Base-by-base conservation (phyloP, 1,284 basidiomycete species). In the Leccinum ambiguum region DNA sequence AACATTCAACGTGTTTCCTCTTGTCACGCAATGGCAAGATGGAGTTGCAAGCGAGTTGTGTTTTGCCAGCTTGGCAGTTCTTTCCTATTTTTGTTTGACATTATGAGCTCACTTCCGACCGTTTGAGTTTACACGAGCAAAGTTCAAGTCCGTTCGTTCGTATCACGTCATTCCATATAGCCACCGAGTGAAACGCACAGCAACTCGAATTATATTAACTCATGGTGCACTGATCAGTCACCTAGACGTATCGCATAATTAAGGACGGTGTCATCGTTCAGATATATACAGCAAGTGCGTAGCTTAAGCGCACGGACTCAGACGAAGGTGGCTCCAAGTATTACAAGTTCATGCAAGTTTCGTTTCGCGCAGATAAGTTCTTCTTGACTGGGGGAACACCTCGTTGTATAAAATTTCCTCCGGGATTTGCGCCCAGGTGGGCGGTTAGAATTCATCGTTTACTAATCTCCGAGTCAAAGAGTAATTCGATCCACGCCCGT, bases 81-180 rank as follows among this genome's bases (percentile, higher is more conserved):
- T 69, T 26, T 56, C 14, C 23, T 56, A 26, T 26, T 14, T 56
- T 23, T 26, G 16, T 56, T 14, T 13, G 23, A 26, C 54, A 26
- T n/a, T 16, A 26, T 23, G 53, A 61, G 36, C 45, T 62, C 62
- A 53, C 53, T 45, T 65, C 67, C 68, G 72, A 61, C 69, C 66
- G 72, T 63, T 59, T 53, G 56, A 63, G n/a, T 61, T 41, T 21
- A 30, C 26, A 59, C 64, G 18, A 50, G 48, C 75, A 77, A 73
- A 71, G 36, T 41, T 41, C 65, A 74, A 65, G 65, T 66, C 66
- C 61, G 61, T 73, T 50, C 58, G 50, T 50, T 18, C 58, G 26
- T 64, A 75, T 75, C 66, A 76, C 75, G 71, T 76, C 73, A 76
- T 75, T 73, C 16, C 67, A 74, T 66, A 67, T 67, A 65, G n/a